Conservation (phyloP, 2,329 filamentous ascomycete species). For the Alternaria conjuncta region DNA sequence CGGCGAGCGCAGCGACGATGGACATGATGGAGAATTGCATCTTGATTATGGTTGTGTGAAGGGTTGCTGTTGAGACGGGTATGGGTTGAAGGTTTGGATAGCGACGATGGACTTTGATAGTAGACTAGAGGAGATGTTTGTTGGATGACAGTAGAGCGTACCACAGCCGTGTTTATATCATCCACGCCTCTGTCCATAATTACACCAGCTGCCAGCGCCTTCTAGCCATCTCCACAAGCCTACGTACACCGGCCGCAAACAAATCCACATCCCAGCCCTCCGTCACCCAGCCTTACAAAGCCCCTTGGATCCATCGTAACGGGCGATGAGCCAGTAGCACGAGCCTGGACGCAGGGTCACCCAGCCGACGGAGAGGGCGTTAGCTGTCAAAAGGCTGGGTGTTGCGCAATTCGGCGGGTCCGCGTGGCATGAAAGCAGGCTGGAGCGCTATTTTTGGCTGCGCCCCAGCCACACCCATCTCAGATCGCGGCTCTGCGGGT, state of each 20-base stretch:
- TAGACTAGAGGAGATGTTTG: background rate
- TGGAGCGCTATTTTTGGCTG: constrained; percentile 10
- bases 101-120: background rate
- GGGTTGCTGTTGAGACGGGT: background rate
- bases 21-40: constrained; percentile 44
- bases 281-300: constrained; percentile 7
- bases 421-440: background rate
- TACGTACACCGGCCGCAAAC: constrained; percentile 16
- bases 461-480: constrained; percentile 9
- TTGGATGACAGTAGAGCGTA: background rate
- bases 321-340: constrained; percentile 5
- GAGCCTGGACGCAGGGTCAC: background rate
- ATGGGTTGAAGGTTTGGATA: background rate
- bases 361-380: constrained; percentile 1
- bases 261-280: constrained; percentile 16
- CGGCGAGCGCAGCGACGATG: constrained; percentile 33
- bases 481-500: constrained; percentile 1
- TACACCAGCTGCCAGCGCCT: background rate
- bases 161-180: constrained; percentile 12
- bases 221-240: constrained; percentile 11
- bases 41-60: constrained; percentile 17
- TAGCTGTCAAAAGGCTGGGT: constrained; percentile 4
- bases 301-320: constrained; percentile 6
- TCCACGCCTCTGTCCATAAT: background rate
- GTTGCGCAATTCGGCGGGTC: constrained; percentile 2